These are phyloP conservation scores for Aspergillus affinis DNA, from an alignment of 495 filamentous ascomycete genomes.

Conservation along the genomic window DNA sequence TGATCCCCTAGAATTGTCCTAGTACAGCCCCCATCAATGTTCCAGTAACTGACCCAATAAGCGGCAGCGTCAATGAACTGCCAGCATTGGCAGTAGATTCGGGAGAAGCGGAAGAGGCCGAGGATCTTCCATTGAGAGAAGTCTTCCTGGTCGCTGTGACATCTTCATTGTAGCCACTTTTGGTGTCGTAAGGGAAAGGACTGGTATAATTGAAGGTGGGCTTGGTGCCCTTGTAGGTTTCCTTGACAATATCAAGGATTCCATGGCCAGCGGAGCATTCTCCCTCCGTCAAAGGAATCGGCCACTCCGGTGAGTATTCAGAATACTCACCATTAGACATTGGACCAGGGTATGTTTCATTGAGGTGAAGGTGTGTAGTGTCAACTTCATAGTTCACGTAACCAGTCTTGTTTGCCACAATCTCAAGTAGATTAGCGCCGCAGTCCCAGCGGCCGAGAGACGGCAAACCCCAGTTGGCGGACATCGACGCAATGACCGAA, in stretches of 20 bases:
- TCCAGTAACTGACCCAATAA: background rate
- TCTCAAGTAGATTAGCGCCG: slow-evolving; percentile 64
- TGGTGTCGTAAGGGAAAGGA: slow-evolving; percentile 41
- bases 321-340: slow-evolving; percentile 37
- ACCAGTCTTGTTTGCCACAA: slow-evolving; percentile 58
- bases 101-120: slow-evolving; percentile 7
- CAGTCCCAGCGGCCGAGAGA: slow-evolving; percentile 71
- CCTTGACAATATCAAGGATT: slow-evolving; percentile 43
- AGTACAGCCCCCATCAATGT: background rate
- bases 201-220: slow-evolving; percentile 45
- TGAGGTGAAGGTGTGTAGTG: slow-evolving; percentile 40
- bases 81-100: slow-evolving; percentile 1
- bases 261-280: slow-evolving; percentile 48
- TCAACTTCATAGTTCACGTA: slow-evolving; percentile 54
- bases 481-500: slow-evolving; percentile 62
- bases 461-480: slow-evolving; percentile 67
- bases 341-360: slow-evolving; percentile 50
- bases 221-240: slow-evolving; percentile 33
- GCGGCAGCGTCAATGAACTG: background rate
- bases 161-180: slow-evolving; percentile 33
- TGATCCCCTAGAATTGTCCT: background rate
- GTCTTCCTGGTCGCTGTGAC: slow-evolving; percentile 31
- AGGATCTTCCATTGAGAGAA: background rate
- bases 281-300: slow-evolving; percentile 38
- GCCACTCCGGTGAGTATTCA: slow-evolving; percentile 38